Base-by-base conservation (phyloP, 2,329 filamentous ascomycete genomes). In the Ophidiomyces ophidiicola region DNA sequence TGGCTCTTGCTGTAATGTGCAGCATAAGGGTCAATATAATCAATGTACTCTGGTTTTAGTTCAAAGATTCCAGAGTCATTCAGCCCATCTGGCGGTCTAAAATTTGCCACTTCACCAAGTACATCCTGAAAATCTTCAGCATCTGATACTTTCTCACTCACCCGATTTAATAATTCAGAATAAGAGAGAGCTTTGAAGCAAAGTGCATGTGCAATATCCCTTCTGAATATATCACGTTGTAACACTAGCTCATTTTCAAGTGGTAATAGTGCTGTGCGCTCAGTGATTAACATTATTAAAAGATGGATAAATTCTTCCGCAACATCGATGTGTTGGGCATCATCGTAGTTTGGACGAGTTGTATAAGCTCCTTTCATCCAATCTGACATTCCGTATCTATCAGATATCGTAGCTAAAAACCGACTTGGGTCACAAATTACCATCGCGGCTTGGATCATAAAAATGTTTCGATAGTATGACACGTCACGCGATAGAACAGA, bases 1-100 rank as follows among this genome's bases (percentile, higher is more conserved):
- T 96, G 88, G 53, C 98, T 98, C 56, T 94, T 93, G 53, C 79
- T 92, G 60, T 94, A 98, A 55, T 96, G 86, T 5, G 87, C 82
- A 53, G 87, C 90, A 57, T 94, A 98, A 1, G 92, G 90, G 56
- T 98, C 92, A 36, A 98, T 77, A 32, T 92, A 74, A 49, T 88
- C 82, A 26, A 94, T 72, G 51, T 80, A 90, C 44, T 93, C 76
- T 3, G 82, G 76, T 55, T 87, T 90, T 36, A 98, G 67, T 58
- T 94, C 86, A 53, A 98, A 98, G 0, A 84, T 93, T 42, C 92
- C 90, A 11, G 87, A 82, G 56, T 98, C 90, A 3, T 82, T 84
- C 21, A 96, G 64, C 4, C 88, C 90, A 59, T 98, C 90, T 0
- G 90, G 90, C 6, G 85, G 69, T 48, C 86, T 85, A 67, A 87